Conservation (phyloP, 805 yeast genomes). For the Kuraishia cidri region DNA sequence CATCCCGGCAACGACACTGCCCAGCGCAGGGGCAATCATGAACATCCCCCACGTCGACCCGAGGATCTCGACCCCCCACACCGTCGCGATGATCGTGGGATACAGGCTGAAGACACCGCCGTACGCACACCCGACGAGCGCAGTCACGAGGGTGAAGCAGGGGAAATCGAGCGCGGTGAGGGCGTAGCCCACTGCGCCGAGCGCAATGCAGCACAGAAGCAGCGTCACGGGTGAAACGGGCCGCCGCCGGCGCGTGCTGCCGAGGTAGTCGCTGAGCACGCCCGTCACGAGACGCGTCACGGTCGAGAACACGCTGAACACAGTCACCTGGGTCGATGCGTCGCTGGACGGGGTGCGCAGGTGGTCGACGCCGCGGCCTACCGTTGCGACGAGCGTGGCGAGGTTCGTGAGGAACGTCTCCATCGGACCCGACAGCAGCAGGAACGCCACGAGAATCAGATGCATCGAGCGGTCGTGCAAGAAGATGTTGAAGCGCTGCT, state of each 20-base stretch:
- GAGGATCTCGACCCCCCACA: conserved; percentile 83
- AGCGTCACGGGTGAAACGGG: conserved; percentile 5
- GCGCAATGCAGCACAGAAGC: conserved; percentile 2
- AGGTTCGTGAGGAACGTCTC: conserved; percentile 81
- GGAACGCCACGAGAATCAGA: conserved; percentile 50
- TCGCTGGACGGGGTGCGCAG: conserved; percentile 2
- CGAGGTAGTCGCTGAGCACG: conserved; percentile 48
- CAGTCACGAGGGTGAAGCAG: conserved; percentile 18
- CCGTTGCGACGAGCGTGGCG: conserved; percentile 52
- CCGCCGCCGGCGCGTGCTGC: conserved; percentile 8
- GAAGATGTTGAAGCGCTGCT: conserved; percentile 16
- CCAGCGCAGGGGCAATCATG: conserved; percentile 84
- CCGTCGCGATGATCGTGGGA: conserved; percentile 75
- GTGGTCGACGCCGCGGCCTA: conserved; percentile 14
- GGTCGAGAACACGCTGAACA: conserved; percentile 61
- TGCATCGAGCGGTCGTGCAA: conserved; percentile 53
- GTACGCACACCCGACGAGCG: conserved; percentile 59
- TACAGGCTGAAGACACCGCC: conserved; percentile 80
- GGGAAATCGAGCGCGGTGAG: conserved; percentile 8
- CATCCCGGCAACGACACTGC: conserved; percentile 61
- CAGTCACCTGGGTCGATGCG: conserved; percentile 42
- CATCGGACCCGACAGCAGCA: conserved; percentile 71
- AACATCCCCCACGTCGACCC: conserved; percentile 92
- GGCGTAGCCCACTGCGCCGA: conserved; percentile 1
- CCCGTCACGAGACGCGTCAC: conserved; percentile 58